Evolutionary conservation across 805 yeast genomes (phyloP), one percentile per base, ranked within the genome.

Genomic region (Saccharomycopsis malanga): DNA sequence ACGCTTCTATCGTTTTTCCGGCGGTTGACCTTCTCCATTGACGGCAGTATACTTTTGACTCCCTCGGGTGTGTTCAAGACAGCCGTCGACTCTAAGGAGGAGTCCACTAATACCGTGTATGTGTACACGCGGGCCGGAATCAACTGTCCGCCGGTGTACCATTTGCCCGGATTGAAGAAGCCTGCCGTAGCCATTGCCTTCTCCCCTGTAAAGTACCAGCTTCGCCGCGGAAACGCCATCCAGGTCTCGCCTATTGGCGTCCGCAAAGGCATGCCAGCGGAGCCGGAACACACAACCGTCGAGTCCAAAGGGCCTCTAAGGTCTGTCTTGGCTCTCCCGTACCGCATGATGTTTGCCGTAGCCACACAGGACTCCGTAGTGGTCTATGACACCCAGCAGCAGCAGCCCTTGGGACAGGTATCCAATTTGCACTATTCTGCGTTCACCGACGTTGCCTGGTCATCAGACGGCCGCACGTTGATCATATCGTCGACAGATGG

Each of bases 401-500:
- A 70, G 22, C 63, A 71, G 47, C 95, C 97, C 2, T 57, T 93
- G 20, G 93, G 89, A 4, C 66, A 76, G 12, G 82, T 83, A 2
- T 73, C 85, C 0, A 87, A 87, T 57, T 68, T 93, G 43, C 98
- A 93, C 60, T 89, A 89, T 58, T 81, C 94, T 2, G 78, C 93
- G 1, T 72, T 93, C 29, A 89, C 98, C 0, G 98, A 93, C 61
- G 58, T 91, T 41, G 66, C 82, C 6, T 93, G 98, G 98, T 73
- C 85, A 20, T 63, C 66, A 3, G 88, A 86, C 61, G 98, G 98
- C 0, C 63, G 64, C 14, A 66, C 75, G 12, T 63, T 93, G 15
- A 68, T 91, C 56, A 70, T 85, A 21, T 79, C 95, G 4, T 85
- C 96, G 0, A 84, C 95, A 0, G 98, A 93, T 62, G 98, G 98